Conservation (phyloP, 2,329 filamentous ascomycete species). For the Alternaria angustiovoidea region DNA sequence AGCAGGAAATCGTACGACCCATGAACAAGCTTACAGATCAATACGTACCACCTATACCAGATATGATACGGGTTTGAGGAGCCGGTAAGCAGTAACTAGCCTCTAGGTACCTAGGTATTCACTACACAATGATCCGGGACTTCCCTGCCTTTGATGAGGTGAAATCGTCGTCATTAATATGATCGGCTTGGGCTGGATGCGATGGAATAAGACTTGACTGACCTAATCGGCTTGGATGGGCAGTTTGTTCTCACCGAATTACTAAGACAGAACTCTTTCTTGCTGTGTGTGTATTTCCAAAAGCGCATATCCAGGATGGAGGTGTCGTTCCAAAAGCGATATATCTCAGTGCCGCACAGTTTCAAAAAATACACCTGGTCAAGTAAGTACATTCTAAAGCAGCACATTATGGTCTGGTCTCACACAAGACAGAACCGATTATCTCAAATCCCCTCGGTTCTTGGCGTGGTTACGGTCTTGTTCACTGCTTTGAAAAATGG, state of each 20-base stretch:
- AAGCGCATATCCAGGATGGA: too few relatives aligned
- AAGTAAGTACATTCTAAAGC: too few relatives aligned
- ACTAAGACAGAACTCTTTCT: too few relatives aligned
- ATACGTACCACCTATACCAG: background rate
- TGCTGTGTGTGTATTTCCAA: too few relatives aligned
- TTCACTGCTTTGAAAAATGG: too few relatives aligned
- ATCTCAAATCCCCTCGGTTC: too few relatives aligned
- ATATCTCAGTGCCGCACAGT: too few relatives aligned
- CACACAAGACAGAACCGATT: too few relatives aligned
- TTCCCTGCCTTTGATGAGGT: background rate
- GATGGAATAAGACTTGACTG: background rate
- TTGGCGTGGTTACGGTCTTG: too few relatives aligned
- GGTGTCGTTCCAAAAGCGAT: too few relatives aligned
- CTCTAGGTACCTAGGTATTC: background rate
- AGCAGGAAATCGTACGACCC: background rate
- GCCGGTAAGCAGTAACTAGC: background rate
- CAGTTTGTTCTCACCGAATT: background rate
- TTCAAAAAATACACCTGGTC: too few relatives aligned
- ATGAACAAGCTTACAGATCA: background rate
- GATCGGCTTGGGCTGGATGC: background rate
- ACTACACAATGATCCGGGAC: background rate
- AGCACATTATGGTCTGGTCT: too few relatives aligned
- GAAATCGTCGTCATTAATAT: background rate
- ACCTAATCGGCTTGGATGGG: background rate
- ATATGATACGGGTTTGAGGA: background rate